Evolutionary conservation across 1,284 basidiomycete species (phyloP).

Genomic region (Anthracocystis panici-leucophaei): DNA sequence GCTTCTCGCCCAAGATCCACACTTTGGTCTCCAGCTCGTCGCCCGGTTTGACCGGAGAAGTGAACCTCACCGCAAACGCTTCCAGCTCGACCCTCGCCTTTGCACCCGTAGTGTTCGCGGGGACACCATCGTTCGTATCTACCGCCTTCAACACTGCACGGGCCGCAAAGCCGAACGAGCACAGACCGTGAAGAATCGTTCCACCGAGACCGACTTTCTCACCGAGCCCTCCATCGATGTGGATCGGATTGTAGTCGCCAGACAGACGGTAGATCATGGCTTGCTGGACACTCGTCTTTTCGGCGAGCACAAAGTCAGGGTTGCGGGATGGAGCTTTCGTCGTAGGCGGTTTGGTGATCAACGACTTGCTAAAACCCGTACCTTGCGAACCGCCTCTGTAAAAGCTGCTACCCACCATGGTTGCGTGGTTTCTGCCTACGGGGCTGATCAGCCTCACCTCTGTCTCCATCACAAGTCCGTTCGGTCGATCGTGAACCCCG

Average conservation of each 20-base stretch:
- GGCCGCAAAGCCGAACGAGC: slow-evolving; percentile 58
- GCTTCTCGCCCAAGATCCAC: slow-evolving; percentile 54
- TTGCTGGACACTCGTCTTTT: slow-evolving; percentile 50
- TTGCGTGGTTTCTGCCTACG: slow-evolving; percentile 51
- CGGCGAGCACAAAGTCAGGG: slow-evolving; percentile 47
- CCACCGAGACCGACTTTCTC: slow-evolving; percentile 57
- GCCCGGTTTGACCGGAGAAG: slow-evolving; percentile 59
- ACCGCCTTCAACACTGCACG: slow-evolving; percentile 58
- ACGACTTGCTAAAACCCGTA: slow-evolving; percentile 52
- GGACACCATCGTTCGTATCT: slow-evolving; percentile 49
- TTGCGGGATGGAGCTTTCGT: slow-evolving; percentile 45
- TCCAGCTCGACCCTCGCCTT: slow-evolving; percentile 33
- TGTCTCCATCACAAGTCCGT: slow-evolving; percentile 60
- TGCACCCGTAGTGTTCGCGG: slow-evolving; percentile 26
- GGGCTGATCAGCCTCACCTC: slow-evolving; percentile 56
- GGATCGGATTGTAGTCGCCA: slow-evolving; percentile 63
- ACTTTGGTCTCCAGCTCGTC: slow-evolving; percentile 60
- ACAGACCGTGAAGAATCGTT: slow-evolving; percentile 64
- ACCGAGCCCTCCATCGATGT: slow-evolving; percentile 61
- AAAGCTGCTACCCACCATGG: slow-evolving; percentile 59
- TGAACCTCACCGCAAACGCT: slow-evolving; percentile 57
- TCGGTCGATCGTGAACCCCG: slow-evolving; percentile 60
- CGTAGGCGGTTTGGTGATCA: slow-evolving; percentile 41
- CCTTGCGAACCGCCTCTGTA: slow-evolving; percentile 63
- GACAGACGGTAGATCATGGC: slow-evolving; percentile 61